phyloP scores from a whole-genome alignment of 1,284 basidiomycete genomes.

The Exobasidium rhododendri region DNA sequence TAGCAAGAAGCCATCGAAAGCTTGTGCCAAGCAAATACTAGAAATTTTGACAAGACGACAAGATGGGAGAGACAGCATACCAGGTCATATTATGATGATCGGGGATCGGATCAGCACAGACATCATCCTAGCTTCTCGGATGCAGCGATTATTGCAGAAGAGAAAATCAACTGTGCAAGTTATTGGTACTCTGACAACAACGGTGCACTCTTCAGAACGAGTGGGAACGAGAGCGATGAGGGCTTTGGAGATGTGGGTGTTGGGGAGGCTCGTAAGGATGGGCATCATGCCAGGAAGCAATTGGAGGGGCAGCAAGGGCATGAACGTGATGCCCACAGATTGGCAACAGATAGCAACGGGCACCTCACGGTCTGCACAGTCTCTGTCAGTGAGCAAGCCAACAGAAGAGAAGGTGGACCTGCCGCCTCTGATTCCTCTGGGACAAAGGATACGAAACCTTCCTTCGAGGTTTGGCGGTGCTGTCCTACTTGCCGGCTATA shows the following conservation, averaged over 20 bases:
- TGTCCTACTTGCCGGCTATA: background rate
- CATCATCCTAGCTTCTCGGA: conserved; percentile 75
- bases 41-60: conserved; percentile 63
- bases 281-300: conserved; percentile 3
- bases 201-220: conserved; percentile 49
- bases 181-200: conserved; percentile 50
- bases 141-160: conserved; percentile 43
- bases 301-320: background rate
- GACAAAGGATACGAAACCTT: background rate
- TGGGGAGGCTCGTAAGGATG: background rate
- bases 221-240: conserved; percentile 50
- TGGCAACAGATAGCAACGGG: background rate
- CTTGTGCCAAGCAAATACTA: conserved; percentile 68
- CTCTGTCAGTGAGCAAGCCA: too few relatives aligned
- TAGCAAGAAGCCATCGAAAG: conserved; percentile 66
- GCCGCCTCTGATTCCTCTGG: background rate
- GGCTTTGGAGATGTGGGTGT: conserved; percentile 34
- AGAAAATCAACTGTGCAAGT: conserved; percentile 14
- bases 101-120: conserved; percentile 91
- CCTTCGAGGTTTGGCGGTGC: background rate
- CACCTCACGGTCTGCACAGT: background rate
- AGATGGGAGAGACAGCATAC: background rate
- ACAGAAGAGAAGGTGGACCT: background rate
- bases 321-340: background rate
- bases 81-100: conserved; percentile 66